These are phyloP conservation scores for Candida suzukii DNA, from an alignment of 805 yeast genomes.

Conservation along the genomic window DNA sequence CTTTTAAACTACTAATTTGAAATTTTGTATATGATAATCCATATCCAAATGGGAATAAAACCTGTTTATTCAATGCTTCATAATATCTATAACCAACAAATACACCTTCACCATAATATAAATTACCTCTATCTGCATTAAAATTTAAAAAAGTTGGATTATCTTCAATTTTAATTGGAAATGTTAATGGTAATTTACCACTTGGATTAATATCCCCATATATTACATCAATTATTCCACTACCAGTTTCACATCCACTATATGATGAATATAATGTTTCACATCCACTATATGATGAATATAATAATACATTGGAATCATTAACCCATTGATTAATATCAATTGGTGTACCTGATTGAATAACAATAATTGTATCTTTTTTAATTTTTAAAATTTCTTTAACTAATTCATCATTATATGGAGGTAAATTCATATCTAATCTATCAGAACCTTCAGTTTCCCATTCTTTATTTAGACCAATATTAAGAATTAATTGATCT, in stretches of 20 bases:
- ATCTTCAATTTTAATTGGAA: constrained; percentile 45
- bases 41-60: constrained; percentile 53
- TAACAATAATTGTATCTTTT: constrained; percentile 43
- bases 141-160: constrained; percentile 51
- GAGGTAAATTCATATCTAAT: constrained; percentile 42
- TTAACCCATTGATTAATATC: constrained; percentile 42
- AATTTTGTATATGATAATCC: constrained; percentile 58
- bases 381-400: constrained; percentile 38
- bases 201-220: constrained; percentile 56
- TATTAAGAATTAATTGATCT: constrained; percentile 45
- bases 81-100: constrained; percentile 60
- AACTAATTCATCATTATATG: constrained; percentile 37
- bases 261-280: constrained; percentile 46
- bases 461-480: constrained; percentile 49
- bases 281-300: constrained; percentile 34
- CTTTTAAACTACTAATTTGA: constrained; percentile 30
- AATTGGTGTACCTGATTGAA: constrained; percentile 58
- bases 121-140: constrained; percentile 44
- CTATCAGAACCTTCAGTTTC: constrained; percentile 59
- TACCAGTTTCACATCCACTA: constrained; percentile 53
- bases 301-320: too few relatives aligned
- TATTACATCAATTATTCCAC: constrained; percentile 51
- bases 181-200: constrained; percentile 51
- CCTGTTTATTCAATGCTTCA: constrained; percentile 41
- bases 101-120: constrained; percentile 55